Evolutionary conservation across 768 basidiomycete genomes (phyloP).

Genomic region (Lactifluus rugatus): DNA sequence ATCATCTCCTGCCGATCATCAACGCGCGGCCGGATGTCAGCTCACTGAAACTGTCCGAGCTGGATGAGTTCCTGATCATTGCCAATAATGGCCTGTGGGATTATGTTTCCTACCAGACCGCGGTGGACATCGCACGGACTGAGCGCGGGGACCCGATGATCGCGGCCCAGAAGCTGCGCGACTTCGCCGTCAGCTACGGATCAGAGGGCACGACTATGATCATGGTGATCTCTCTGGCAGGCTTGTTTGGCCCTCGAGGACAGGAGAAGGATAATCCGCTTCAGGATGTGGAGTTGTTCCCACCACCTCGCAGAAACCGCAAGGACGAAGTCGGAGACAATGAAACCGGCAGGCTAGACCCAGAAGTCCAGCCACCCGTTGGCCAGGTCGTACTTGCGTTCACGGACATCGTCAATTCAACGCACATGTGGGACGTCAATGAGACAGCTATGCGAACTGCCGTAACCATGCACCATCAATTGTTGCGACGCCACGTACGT

Average conservation of each 20-base stretch:
- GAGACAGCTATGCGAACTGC: conserved; percentile 84
- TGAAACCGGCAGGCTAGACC: conserved; percentile 51
- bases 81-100: conserved; percentile 93
- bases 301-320: conserved; percentile 24
- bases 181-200: conserved; percentile 95
- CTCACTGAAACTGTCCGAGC: conserved; percentile 57
- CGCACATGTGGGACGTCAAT: conserved; percentile 92
- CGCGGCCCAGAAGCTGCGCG: conserved; percentile 92
- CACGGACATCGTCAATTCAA: conserved; percentile 97
- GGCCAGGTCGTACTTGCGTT: conserved; percentile 92
- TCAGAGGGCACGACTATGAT: conserved; percentile 93
- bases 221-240: conserved; percentile 85
- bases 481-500: conserved; percentile 77
- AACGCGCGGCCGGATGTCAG: conserved; percentile 80
- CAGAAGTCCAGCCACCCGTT: conserved; percentile 73
- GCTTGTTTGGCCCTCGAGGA: conserved; percentile 52
- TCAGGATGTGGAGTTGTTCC: conserved; percentile 32
- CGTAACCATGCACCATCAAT: conserved; percentile 79
- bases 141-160: conserved; percentile 69
- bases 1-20: conserved; percentile 78
- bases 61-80: conserved; percentile 94
- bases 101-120: conserved; percentile 86
- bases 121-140: conserved; percentile 86
- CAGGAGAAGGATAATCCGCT: conserved; percentile 39
- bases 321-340: conserved; percentile 50